These are phyloP conservation scores for Chenopodium suecicum DNA, from an alignment of 148 eudicot species.

Conservation along the genomic window DNA sequence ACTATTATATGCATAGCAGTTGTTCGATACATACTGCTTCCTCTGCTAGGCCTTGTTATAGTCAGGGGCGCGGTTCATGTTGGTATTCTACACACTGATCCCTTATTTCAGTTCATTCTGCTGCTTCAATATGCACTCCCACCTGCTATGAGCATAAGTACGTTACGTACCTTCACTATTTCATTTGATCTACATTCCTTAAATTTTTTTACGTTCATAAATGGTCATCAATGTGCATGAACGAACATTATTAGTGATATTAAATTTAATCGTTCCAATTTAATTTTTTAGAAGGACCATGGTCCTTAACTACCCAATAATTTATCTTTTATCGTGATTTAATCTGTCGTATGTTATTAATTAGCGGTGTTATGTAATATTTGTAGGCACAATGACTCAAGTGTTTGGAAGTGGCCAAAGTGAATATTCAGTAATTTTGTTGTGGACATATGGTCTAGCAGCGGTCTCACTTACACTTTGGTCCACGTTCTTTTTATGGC, in stretches of 20 bases:
- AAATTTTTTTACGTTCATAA: too few relatives aligned
- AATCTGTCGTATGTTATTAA: too few relatives aligned
- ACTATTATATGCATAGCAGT: constrained; percentile 46
- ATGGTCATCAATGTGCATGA: too few relatives aligned
- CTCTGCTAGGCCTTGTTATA: constrained; percentile 52
- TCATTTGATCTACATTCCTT: too few relatives aligned
- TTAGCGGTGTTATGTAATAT: not conserved
- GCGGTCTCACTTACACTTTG: constrained; percentile 40
- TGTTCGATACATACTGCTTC: constrained; percentile 59
- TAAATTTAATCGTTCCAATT: too few relatives aligned
- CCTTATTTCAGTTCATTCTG: constrained; percentile 74
- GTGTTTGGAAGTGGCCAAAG: constrained; percentile 43
- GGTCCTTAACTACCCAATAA: too few relatives aligned
- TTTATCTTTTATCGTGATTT: too few relatives aligned
- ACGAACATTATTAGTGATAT: too few relatives aligned
- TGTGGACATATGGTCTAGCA: constrained; percentile 39
- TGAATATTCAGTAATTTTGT: constrained; percentile 41
- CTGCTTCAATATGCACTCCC: constrained; percentile 84
- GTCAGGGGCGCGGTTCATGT: constrained; percentile 51
- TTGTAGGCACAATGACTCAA: constrained; percentile 42
- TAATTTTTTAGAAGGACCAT: too few relatives aligned
- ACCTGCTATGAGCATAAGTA: constrained; percentile 92
- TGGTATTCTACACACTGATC: constrained; percentile 51
- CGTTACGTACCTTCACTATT: constrained; percentile 12
- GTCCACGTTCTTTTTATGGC: constrained; percentile 42